These are phyloP conservation scores for Rutstroemia sp. DNA, from an alignment of 2,329 filamentous ascomycete genomes.

Conservation along the genomic window DNA sequence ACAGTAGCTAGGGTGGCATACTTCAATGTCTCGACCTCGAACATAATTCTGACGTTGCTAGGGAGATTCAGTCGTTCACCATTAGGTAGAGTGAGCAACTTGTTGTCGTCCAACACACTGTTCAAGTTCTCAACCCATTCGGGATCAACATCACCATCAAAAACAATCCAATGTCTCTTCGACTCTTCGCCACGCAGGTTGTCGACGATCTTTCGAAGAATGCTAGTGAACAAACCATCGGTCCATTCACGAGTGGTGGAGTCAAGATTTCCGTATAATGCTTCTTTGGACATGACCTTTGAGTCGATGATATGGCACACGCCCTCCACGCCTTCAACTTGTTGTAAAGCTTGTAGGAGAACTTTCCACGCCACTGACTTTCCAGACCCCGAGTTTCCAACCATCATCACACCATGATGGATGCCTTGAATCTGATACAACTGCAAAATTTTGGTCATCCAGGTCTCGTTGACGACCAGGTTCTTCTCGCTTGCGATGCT, in stretches of 20 bases:
- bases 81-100: slow-evolving; percentile 91
- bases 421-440: slow-evolving; percentile 97
- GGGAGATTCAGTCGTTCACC: slow-evolving; percentile 95
- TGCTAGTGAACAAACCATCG: slow-evolving; percentile 95
- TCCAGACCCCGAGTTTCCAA: slow-evolving; percentile 92
- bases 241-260: slow-evolving; percentile 98
- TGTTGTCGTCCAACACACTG: slow-evolving; percentile 98
- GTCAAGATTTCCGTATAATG: slow-evolving; percentile 90
- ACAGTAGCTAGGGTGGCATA: slow-evolving; percentile 98
- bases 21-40: slow-evolving; percentile 95
- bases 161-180: slow-evolving; percentile 98
- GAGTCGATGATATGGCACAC: slow-evolving; percentile 97
- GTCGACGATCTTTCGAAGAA: slow-evolving; percentile 95
- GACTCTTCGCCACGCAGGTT: slow-evolving; percentile 95
- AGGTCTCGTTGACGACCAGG: slow-evolving; percentile 83
- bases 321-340: slow-evolving; percentile 85
- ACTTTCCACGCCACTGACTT: slow-evolving; percentile 96
- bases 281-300: slow-evolving; percentile 99
- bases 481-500: slow-evolving; percentile 78
- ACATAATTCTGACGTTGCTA: slow-evolving; percentile 96
- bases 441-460: slow-evolving; percentile 96
- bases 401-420: slow-evolving; percentile 99
- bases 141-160: slow-evolving; percentile 97
- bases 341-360: slow-evolving; percentile 81
- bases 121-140: slow-evolving; percentile 99